A percentile compares a stretch with the other conserved stretches of the same genome.
Evolutionary conservation across 805 yeast species (phyloP).

Genomic region (Pichia nakasei): DNA sequence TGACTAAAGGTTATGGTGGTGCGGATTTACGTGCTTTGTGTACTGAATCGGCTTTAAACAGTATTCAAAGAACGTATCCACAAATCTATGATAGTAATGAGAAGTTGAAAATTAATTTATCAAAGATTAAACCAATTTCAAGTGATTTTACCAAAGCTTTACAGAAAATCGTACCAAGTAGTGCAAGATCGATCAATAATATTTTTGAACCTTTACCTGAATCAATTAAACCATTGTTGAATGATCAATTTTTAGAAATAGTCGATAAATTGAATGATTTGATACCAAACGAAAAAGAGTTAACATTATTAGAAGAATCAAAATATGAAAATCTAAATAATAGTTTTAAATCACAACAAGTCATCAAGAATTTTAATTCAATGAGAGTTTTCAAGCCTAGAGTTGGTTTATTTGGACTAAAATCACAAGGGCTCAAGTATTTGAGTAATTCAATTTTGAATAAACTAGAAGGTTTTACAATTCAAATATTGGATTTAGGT

Average conservation of each 20-base stretch:
- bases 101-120: conserved; percentile 66
- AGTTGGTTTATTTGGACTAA: conserved; percentile 58
- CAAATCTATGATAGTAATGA: conserved; percentile 76
- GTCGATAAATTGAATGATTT: conserved; percentile 41
- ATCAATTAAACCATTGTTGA: conserved; percentile 54
- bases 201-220: conserved; percentile 75
- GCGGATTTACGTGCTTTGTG: conserved; percentile 92
- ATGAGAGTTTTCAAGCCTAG: conserved; percentile 78
- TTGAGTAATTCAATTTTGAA: conserved; percentile 74
- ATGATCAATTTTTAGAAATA: conserved; percentile 39
- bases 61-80: conserved; percentile 88
- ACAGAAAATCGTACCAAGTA: conserved; percentile 83
- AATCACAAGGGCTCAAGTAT: conserved; percentile 84
- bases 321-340: conserved; percentile 47
- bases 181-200: conserved; percentile 69
- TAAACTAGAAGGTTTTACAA: conserved; percentile 79
- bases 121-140: conserved; percentile 61
- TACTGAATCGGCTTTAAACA: conserved; percentile 88
- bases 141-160: conserved; percentile 81
- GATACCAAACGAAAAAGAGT: conserved; percentile 50
- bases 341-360: conserved; percentile 62
- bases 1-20: conserved; percentile 97
- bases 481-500: conserved; percentile 78
- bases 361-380: conserved; percentile 30
- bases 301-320: conserved; percentile 61